Evolutionary conservation across 2,329 filamentous ascomycete species (phyloP).

Genomic region (Penicillium sp.): DNA sequence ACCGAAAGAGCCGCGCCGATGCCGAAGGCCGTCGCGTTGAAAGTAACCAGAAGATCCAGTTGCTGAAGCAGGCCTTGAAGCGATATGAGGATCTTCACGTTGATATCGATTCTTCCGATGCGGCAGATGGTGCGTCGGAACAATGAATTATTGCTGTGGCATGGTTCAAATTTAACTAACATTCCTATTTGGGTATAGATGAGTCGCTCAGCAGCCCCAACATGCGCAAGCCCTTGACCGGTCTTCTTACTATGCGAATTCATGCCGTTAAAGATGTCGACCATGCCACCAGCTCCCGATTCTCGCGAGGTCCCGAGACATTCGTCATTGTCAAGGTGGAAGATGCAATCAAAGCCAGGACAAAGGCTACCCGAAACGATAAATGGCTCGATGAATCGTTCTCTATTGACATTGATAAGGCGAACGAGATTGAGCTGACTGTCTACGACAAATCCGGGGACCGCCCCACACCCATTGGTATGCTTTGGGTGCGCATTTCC

Average conservation of each 20-base stretch:
- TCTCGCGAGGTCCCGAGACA: conserved; percentile 89
- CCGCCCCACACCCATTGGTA: conserved; percentile 87
- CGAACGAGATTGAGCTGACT: conserved; percentile 96
- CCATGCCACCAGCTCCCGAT: conserved; percentile 81
- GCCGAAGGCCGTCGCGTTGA: conserved; percentile 88
- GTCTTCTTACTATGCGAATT: conserved; percentile 84
- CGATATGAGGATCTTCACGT: conserved; percentile 97
- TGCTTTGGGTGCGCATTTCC: conserved; percentile 95
- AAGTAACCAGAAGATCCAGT: conserved; percentile 96
- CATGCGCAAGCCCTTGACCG: conserved; percentile 92
- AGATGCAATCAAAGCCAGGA: conserved; percentile 87
- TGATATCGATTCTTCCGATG: conserved; percentile 81
- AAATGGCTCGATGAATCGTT: conserved; percentile 91
- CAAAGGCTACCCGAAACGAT: conserved; percentile 82
- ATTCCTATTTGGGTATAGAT: conserved; percentile 62
- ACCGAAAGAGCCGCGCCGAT: conserved; percentile 92
- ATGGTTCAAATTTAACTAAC: conserved; percentile 36
- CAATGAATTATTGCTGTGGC: background rate
- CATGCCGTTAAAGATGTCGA: conserved; percentile 93
- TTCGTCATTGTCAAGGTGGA: conserved; percentile 97
- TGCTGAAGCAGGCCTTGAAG: conserved; percentile 93
- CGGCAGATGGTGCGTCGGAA: conserved; percentile 73
- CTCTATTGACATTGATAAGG: conserved; percentile 94
- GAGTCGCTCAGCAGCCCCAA: conserved; percentile 96
- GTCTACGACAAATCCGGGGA: conserved; percentile 96